phyloP scores from a whole-genome alignment of 495 filamentous ascomycete species.

The Pyrenopolyporus hunteri region DNA sequence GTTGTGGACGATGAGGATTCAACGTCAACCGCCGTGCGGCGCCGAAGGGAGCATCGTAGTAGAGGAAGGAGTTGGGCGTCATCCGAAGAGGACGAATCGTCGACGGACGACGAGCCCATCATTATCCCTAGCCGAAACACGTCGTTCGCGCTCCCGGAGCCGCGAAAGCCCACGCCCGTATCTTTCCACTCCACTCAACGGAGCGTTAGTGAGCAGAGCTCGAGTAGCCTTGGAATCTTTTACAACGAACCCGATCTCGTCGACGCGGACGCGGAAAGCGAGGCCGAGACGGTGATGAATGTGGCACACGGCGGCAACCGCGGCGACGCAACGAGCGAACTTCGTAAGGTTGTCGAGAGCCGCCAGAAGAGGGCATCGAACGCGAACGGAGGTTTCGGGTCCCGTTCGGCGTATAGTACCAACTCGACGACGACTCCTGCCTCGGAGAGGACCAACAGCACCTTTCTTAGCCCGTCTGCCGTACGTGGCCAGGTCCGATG shows the following conservation, averaged over 20 bases:
- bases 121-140: slow-evolving; percentile 66
- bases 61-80: slow-evolving; percentile 45
- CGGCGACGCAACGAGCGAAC: slow-evolving; percentile 64
- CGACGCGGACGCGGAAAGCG: slow-evolving; percentile 55
- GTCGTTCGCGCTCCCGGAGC: slow-evolving; percentile 67
- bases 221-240: slow-evolving; percentile 46
- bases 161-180: slow-evolving; percentile 53
- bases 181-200: slow-evolving; percentile 62
- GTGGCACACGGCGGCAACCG: slow-evolving; percentile 43
- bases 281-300: slow-evolving; percentile 63
- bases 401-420: slow-evolving; percentile 32
- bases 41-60: slow-evolving; percentile 21
- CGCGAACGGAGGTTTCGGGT: slow-evolving; percentile 22
- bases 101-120: slow-evolving; percentile 70
- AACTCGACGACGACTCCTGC: slow-evolving; percentile 61
- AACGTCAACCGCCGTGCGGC: slow-evolving; percentile 34
- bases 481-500: slow-evolving; percentile 71
- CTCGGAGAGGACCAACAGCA: slow-evolving; percentile 69
- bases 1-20: slow-evolving; percentile 53
- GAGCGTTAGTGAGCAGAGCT: slow-evolving; percentile 53
- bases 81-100: slow-evolving; percentile 58
- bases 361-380: slow-evolving; percentile 59
- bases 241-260: slow-evolving; percentile 27
- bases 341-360: slow-evolving; percentile 74
- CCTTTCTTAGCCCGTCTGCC: slow-evolving; percentile 68